Evolutionary conservation across 1,139 yeast species (phyloP).

Genomic region (Taphrina flavorubra): DNA sequence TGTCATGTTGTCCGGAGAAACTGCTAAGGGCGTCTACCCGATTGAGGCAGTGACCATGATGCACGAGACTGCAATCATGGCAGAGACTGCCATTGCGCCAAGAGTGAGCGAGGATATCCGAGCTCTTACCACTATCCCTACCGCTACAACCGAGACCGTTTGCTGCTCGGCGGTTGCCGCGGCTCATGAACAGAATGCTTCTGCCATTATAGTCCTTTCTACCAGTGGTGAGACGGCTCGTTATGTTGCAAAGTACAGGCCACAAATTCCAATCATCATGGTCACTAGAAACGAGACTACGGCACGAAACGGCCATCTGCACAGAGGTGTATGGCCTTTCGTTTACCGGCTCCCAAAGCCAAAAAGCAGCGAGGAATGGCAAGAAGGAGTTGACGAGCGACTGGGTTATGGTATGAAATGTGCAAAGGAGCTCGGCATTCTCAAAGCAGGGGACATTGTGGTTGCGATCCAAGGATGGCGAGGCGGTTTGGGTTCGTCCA

Average conservation of each 20-base stretch:
- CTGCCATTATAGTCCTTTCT: conserved; percentile 94
- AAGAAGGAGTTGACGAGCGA: conserved; percentile 93
- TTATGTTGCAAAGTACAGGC: conserved; percentile 95
- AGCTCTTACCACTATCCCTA: conserved; percentile 82
- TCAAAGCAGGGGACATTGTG: conserved; percentile 84
- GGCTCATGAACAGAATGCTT: conserved; percentile 92
- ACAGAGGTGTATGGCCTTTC: conserved; percentile 99
- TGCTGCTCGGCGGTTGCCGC: conserved; percentile 98
- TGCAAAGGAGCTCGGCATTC: conserved; percentile 85
- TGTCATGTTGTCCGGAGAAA: conserved; percentile 94
- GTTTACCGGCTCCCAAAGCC: conserved; percentile 69
- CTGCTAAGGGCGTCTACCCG: conserved; percentile 99
- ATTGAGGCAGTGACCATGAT: conserved; percentile 96
- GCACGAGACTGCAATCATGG: conserved; percentile 96
- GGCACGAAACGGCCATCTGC: conserved; percentile 93
- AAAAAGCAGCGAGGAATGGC: conserved; percentile 73
- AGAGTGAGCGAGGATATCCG: conserved; percentile 83
- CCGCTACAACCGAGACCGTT: conserved; percentile 93
- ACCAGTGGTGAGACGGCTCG: conserved; percentile 91
- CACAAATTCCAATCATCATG: conserved; percentile 96
- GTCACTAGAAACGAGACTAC: conserved; percentile 93
- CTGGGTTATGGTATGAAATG: conserved; percentile 91
- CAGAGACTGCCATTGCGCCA: conserved; percentile 91
- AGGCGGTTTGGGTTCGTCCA: conserved; percentile 98
- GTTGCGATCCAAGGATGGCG: conserved; percentile 99